These are phyloP conservation scores for Monilinia polystroma DNA, from an alignment of 2,329 filamentous ascomycete species.

Conservation along the genomic window DNA sequence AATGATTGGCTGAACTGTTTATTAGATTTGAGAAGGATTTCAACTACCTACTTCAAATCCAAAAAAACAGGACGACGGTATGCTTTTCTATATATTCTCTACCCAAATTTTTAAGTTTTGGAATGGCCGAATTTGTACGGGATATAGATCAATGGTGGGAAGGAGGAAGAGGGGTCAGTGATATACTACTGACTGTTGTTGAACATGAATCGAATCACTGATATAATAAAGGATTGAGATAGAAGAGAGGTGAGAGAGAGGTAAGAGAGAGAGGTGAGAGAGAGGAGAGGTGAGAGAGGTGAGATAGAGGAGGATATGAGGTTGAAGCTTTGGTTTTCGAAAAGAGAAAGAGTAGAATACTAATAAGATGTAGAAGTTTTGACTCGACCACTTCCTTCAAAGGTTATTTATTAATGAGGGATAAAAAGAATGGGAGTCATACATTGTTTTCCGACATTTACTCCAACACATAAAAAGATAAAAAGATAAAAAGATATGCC, in stretches of 20 bases:
- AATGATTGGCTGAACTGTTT: slow-evolving; percentile 4
- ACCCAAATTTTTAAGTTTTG: background rate
- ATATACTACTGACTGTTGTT: background rate
- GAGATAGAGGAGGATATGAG: too few relatives aligned
- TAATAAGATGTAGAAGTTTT: too few relatives aligned
- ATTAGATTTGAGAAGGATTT: slow-evolving; percentile 15
- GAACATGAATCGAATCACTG: background rate
- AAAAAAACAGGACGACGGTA: slow-evolving; percentile 9
- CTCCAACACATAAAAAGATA: background rate
- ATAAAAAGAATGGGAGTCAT: slow-evolving; percentile 4
- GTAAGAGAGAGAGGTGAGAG: too few relatives aligned
- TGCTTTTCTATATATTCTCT: background rate
- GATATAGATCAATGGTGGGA: background rate
- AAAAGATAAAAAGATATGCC: background rate
- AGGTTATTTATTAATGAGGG: too few relatives aligned
- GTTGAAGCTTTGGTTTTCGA: too few relatives aligned
- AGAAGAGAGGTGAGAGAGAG: too few relatives aligned
- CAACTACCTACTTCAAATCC: slow-evolving; percentile 17
- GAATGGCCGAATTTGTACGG: background rate
- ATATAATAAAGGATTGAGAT: background rate
- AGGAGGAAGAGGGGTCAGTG: background rate
- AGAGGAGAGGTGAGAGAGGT: too few relatives aligned
- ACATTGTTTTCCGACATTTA: background rate
- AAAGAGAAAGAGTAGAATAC: background rate
- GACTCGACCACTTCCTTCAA: too few relatives aligned